Evolutionary conservation across 345 rosid species (phyloP).

Genomic region (Cochlearia excelsa): DNA sequence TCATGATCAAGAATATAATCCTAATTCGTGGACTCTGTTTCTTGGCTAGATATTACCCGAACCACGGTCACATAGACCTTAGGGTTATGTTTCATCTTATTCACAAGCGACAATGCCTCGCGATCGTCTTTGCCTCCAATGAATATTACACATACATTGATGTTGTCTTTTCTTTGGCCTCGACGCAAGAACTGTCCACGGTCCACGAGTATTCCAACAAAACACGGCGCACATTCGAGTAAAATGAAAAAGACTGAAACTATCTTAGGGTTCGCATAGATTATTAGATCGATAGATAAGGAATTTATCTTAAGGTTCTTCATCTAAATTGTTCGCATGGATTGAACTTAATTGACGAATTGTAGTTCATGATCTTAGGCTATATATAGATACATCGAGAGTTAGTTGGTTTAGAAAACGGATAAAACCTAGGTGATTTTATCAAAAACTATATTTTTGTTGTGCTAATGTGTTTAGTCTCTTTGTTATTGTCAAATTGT

Average conservation of each 20-base stretch:
- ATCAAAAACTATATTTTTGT: too few species aligned
- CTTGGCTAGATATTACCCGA: neutral
- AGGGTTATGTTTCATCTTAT: conserved; percentile 13
- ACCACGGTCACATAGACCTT: conserved; percentile 12
- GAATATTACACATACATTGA: conserved; percentile 16
- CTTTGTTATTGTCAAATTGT: too few species aligned
- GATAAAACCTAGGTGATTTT: too few species aligned
- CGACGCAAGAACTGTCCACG: conserved; percentile 16
- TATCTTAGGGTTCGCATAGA: too few species aligned
- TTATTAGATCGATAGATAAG: too few species aligned
- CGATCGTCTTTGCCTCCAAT: conserved; percentile 34
- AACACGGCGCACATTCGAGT: conserved; percentile 24
- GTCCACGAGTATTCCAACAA: conserved; percentile 27
- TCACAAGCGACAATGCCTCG: conserved; percentile 19
- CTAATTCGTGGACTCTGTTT: conserved; percentile 5
- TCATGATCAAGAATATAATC: conserved; percentile 23
- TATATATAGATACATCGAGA: too few species aligned
- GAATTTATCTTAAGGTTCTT: too few species aligned
- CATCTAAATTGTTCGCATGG: too few species aligned
- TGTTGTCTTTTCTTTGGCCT: neutral
- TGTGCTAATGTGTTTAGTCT: too few species aligned
- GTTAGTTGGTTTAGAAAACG: too few species aligned
- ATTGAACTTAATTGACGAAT: too few species aligned
- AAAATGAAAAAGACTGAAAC: neutral
- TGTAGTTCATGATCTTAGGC: too few species aligned